phyloP scores from a whole-genome alignment of 169 alveolate genomes.

The Eimeria necatrix region DNA sequence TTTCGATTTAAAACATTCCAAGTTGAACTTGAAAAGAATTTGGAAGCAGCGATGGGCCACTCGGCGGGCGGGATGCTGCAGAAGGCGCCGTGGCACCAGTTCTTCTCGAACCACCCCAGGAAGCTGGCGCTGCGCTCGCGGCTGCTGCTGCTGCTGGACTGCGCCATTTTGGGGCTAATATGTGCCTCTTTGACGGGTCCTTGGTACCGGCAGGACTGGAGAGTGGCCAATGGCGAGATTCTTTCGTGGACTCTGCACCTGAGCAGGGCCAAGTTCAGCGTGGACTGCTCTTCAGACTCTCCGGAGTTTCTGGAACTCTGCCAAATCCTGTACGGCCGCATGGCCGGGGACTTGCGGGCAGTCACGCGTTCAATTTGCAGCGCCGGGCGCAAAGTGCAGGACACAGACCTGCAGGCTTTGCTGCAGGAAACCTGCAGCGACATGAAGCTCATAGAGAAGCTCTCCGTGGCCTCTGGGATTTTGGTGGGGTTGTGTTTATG shows the following conservation, averaged over 20 bases:
- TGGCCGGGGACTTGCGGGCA: conserved; percentile 59
- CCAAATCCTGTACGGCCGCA: conserved; percentile 10
- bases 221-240: conserved; percentile 54
- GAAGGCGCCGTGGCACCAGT: conserved; percentile 11
- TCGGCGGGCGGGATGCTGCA: not conserved
- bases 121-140: conserved; percentile 15
- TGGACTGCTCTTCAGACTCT: conserved; percentile 58
- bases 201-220: conserved; percentile 41
- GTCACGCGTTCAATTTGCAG: conserved; percentile 47
- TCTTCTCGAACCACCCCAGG: conserved; percentile 43
- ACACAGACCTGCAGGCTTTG: conserved; percentile 26
- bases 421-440: conserved; percentile 41
- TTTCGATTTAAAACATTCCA: not conserved
- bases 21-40: not conserved
- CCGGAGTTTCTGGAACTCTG: conserved; percentile 40
- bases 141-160: conserved; percentile 12
- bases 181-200: conserved; percentile 4
- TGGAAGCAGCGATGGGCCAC: not conserved
- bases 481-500: not conserved
- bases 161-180: not conserved
- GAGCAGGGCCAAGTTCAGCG: conserved; percentile 21
- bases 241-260: conserved; percentile 43
- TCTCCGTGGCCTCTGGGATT: conserved; percentile 14
- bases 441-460: conserved; percentile 54
- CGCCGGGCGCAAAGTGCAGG: conserved; percentile 30